A percentile compares a stretch with the other conserved stretches of the same genome.
These are phyloP conservation scores for Sporobolomyces phaffii DNA, from an alignment of 768 basidiomycete species.

Conservation along the genomic window DNA sequence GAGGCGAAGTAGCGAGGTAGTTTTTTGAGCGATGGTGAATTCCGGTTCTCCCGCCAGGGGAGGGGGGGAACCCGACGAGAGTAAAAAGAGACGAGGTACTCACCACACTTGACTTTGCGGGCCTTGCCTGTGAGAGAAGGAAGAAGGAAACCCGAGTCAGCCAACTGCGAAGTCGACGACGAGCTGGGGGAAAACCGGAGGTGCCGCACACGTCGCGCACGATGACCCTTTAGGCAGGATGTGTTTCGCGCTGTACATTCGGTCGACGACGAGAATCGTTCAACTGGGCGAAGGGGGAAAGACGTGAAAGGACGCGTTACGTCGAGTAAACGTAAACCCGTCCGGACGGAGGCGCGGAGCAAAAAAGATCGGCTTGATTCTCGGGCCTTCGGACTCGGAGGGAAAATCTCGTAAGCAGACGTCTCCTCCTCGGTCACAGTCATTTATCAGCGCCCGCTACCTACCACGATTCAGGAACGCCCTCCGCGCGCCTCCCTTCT, in stretches of 20 bases:
- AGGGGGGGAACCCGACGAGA: too few species aligned
- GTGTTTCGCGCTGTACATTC: not conserved
- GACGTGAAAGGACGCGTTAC: not conserved
- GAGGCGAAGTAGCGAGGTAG: not conserved
- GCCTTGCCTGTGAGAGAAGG: constrained; percentile 1
- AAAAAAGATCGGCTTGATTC: too few species aligned
- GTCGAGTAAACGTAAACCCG: too few species aligned
- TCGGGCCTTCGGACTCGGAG: too few species aligned
- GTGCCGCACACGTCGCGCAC: constrained; percentile 5
- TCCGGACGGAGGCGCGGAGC: too few species aligned
- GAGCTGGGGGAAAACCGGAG: too few species aligned
- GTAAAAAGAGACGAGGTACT: not conserved
- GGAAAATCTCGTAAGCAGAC: too few species aligned
- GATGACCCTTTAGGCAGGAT: constrained; percentile 15
- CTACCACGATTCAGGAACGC: too few species aligned
- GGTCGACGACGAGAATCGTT: not conserved
- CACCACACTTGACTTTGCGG: constrained; percentile 21
- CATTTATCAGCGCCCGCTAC: too few species aligned
- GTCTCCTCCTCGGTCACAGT: too few species aligned
- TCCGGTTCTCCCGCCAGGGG: not conserved
- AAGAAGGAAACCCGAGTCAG: not conserved
- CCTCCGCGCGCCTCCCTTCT: too few species aligned
- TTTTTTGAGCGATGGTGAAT: not conserved
- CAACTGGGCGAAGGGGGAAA: not conserved
- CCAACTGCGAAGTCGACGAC: not conserved